Evolutionary conservation across 305 asterid genomes (phyloP), one percentile per base, ranked within the genome.

Genomic region (Fraxinus velutina): DNA sequence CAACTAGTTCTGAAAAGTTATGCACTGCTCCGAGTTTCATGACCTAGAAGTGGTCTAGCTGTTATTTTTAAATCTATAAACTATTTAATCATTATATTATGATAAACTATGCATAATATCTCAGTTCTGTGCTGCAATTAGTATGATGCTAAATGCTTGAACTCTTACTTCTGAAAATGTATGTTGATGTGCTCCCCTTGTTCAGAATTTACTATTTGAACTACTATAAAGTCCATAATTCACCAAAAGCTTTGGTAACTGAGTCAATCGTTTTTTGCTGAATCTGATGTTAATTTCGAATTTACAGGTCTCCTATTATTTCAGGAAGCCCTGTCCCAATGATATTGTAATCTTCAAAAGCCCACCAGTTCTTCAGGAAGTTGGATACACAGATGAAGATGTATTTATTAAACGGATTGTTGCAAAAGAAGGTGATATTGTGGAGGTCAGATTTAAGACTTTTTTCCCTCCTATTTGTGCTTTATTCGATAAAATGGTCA

Each of bases 321-420:
- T 96, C 76, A 90, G 99, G 81, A 91, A 89, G 88, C 99, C 99
- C 10, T 96, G 99, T 85, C 91, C 98, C 5, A 94, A 93, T 78
- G 99, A 94, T 82, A 83, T 96, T 47, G 98, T 96, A 32, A 96
- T 96, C 71, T 96, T 96, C 79, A 96, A 92, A 89, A 91, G 97
- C 85, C 99, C 98, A 15, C 99, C 99, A 0, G 97, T 91, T 55
- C 99, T 96, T 82, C 99, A 96, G 89, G 97, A 96, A 79, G 97
- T 93, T 62, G 99, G 99, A 77, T 96, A 94, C 88, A 91, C 97
- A 1, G 98, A 96, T 87, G 97, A 91, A 1, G 98, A 96, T 88
- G 99, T 96, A 50, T 96, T 96, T 75, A 96, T 96, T 60, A 96
- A 96, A 89, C 92, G 98, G 80, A 87, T 96, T 83, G 90, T 94